Conservation (phyloP, 306 rosid genomes). For the Begonia masoniana region DNA sequence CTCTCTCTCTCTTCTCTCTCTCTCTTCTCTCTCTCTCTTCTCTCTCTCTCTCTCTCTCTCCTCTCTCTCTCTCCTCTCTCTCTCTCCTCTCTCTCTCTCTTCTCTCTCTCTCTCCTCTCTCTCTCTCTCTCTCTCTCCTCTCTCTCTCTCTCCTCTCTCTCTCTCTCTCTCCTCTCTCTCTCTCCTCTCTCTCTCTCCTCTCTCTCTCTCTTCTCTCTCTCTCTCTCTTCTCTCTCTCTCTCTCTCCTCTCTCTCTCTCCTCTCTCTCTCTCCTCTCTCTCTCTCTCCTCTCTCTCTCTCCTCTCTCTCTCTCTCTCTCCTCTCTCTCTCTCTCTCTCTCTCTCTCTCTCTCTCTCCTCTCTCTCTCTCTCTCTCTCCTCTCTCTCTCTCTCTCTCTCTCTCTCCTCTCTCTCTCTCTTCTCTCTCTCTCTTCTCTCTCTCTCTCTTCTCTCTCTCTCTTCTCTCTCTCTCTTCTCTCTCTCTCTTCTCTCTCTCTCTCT, state of each 20-base stretch:
- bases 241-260: too few relatives aligned
- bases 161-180: conserved; percentile 3
- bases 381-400: conserved; percentile 8
- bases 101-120: conserved; percentile 9
- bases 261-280: too few relatives aligned
- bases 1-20: conserved; percentile 11
- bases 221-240: conserved; percentile 8
- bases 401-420: too few relatives aligned
- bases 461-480: conserved; percentile 8
- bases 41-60: conserved; percentile 3
- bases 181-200: conserved; percentile 7
- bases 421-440: neutral
- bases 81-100: conserved; percentile 8
- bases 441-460: conserved; percentile 6
- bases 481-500: conserved; percentile 8
- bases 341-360: conserved; percentile 4
- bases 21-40: too few relatives aligned
- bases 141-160: conserved; percentile 6
- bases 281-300: conserved; percentile 6
- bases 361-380: conserved; percentile 2
- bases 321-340: conserved; percentile 6
- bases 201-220: conserved; percentile 4
- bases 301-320: conserved; percentile 7
- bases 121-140: conserved; percentile 8
- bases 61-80: too few relatives aligned